phyloP scores from a whole-genome alignment of 768 basidiomycete species.

The Leccinum broughii region DNA sequence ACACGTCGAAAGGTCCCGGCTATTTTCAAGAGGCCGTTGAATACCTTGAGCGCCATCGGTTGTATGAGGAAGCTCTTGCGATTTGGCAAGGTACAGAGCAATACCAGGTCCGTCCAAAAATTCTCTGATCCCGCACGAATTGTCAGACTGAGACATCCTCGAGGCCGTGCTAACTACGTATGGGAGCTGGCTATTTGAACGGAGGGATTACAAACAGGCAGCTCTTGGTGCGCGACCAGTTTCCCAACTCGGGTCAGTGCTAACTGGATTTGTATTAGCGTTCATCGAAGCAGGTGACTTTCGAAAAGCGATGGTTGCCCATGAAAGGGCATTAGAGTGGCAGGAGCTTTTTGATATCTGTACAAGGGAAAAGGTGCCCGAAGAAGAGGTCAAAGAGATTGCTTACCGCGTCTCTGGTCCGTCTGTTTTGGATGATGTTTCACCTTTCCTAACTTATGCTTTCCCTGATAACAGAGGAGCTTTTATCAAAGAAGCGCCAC shows the following conservation, averaged over 20 bases:
- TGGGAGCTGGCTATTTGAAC: constrained; percentile 85
- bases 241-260: not conserved
- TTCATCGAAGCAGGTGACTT: constrained; percentile 67
- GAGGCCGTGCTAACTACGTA: constrained; percentile 74
- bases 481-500: constrained; percentile 76
- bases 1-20: constrained; percentile 49
- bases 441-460: constrained; percentile 5
- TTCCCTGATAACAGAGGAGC: constrained; percentile 63
- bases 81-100: constrained; percentile 72
- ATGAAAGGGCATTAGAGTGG: constrained; percentile 89
- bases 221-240: constrained; percentile 60
- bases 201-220: constrained; percentile 80
- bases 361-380: constrained; percentile 44
- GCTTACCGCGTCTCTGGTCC: constrained; percentile 81
- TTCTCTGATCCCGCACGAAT: not conserved
- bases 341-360: constrained; percentile 88
- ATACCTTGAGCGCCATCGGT: constrained; percentile 76
- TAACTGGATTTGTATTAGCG: constrained; percentile 43
- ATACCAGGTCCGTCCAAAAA: constrained; percentile 51
- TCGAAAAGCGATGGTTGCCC: constrained; percentile 79
- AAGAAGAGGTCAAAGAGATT: constrained; percentile 60
- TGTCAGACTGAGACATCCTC: constrained; percentile 12
- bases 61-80: constrained; percentile 71
- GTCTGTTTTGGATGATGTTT: constrained; percentile 22
- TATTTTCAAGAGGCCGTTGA: constrained; percentile 77